Percentiles rank a stretch among this genome's conserved stretches.
These are phyloP conservation scores for Spathaspora gorwiae DNA, from an alignment of 805 yeast genomes.

Conservation along the genomic window DNA sequence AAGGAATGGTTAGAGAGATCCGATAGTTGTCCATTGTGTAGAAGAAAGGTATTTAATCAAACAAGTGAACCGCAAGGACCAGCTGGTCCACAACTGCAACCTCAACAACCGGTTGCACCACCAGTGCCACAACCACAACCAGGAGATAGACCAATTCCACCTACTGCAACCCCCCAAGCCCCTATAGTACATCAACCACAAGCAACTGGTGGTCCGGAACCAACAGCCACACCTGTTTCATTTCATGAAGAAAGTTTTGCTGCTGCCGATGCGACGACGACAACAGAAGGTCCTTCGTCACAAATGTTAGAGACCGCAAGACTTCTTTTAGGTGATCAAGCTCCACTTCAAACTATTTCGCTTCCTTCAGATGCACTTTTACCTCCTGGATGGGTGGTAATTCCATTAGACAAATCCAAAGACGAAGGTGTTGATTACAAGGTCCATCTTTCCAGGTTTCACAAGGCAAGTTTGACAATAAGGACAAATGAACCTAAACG, in stretches of 20 bases:
- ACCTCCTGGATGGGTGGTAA: conserved; percentile 28
- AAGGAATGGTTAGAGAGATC: conserved; percentile 92
- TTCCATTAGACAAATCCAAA: conserved; percentile 17
- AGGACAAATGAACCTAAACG: conserved; percentile 4
- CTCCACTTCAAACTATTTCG: conserved; percentile 14
- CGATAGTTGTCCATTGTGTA: conserved; percentile 89
- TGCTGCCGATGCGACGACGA: not conserved
- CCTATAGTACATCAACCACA: not conserved
- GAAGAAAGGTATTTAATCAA: conserved; percentile 53
- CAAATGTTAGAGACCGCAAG: not conserved
- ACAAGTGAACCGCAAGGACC: not conserved
- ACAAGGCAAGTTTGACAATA: conserved; percentile 14
- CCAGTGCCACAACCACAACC: not conserved
- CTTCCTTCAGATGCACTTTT: conserved; percentile 22
- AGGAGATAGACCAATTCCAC: not conserved
- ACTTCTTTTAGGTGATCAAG: not conserved
- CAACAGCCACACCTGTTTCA: not conserved
- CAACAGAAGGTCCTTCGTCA: not conserved
- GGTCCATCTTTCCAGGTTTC: conserved; percentile 15
- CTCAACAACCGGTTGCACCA: not conserved
- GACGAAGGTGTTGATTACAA: conserved; percentile 9
- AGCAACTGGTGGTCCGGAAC: not conserved
- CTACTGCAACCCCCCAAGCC: not conserved
- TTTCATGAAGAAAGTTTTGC: not conserved
- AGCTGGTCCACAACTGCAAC: not conserved